Conservation (phyloP, 73 alveolate genomes). For the Stentor roeselii region DNA sequence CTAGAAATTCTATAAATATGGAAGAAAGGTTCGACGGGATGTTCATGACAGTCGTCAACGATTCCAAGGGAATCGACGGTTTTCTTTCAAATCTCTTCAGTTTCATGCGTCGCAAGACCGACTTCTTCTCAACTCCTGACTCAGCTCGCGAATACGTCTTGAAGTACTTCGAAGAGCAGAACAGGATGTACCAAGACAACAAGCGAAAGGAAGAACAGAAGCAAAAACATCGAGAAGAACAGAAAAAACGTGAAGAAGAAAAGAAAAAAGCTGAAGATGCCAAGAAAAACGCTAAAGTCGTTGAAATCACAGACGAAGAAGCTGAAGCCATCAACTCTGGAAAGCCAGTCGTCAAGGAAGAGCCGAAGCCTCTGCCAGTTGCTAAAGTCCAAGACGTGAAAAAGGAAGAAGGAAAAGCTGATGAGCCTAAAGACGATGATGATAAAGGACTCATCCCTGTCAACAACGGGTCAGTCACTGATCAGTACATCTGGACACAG, state of each 20-base stretch:
- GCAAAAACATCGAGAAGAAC: constrained; percentile 54
- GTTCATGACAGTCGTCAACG: constrained; percentile 92
- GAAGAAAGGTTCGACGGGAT: constrained; percentile 88
- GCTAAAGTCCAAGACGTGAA: constrained; percentile 41
- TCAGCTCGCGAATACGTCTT: constrained; percentile 55
- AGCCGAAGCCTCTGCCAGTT: constrained; percentile 37
- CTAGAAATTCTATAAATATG: too few species aligned
- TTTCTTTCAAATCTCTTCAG: constrained; percentile 86
- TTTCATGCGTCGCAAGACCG: constrained; percentile 91
- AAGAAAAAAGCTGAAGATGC: constrained; percentile 63
- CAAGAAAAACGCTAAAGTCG: constrained; percentile 52
- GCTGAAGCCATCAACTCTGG: constrained; percentile 37
- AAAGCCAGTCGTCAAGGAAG: constrained; percentile 44
- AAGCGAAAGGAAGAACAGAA: constrained; percentile 68
- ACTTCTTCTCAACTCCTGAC: constrained; percentile 74
- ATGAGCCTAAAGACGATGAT: constrained; percentile 60
- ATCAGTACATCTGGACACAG: constrained; percentile 87
- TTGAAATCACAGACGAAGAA: constrained; percentile 42
- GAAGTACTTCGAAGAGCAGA: constrained; percentile 45
- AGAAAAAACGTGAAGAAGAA: constrained; percentile 63
- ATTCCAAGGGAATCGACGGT: constrained; percentile 83
- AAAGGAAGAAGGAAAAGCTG: constrained; percentile 62
- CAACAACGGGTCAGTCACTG: constrained; percentile 93
- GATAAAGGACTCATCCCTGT: constrained; percentile 67
- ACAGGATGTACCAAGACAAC: constrained; percentile 47